Base-by-base conservation (phyloP, 2,329 filamentous ascomycete genomes). In the Hirsutella thompsonii region DNA sequence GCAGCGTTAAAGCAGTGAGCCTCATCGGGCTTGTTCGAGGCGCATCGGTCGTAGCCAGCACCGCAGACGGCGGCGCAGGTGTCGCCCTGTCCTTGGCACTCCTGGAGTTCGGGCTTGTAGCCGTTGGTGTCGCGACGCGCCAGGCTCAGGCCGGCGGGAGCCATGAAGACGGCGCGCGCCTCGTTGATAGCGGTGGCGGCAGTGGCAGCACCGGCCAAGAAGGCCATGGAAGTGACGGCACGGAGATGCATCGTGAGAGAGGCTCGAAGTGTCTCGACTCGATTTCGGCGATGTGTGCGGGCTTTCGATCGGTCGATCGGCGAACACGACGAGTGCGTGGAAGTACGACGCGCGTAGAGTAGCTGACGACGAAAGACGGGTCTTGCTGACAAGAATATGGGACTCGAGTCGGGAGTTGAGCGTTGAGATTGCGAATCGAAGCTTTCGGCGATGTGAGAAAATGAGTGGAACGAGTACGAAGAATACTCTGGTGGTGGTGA, bases 1-100 rank as follows among this genome's bases (percentile, higher is more conserved):
- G 49, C 46, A 11, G 67, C 63, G 58, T 79, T 69, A 60, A 63
- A 80, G 63, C 77, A 81, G 63, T 79, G 74, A 38, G 70, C 62
- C 42, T 65, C 49, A 32, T 57, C 58, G 47, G 8, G 10, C 23
- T 74, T 70, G 39, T 53, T 56, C 20, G 71, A 71, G 23, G 64
- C 48, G 59, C 74, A 78, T 46, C 68, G 58, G 42, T 62, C 56
- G 52, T 63, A 73, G 33, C 62, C 65, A 34, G 62, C 46, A 38
- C 74, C 74, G 55, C 74, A 78, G 37, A 73, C 71, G 48, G 73
- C 66, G 38, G 63, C 64, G 58, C 74, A 79, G 32, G 69, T 73
- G 41, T 56, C 53, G 45, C 72, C 13, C 57, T 50, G 38, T 64
- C 64, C n/a, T 11, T 20, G 3, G 54, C 73, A 78, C 45, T 60